A percentile compares a stretch with the other conserved stretches of the same genome.
phyloP scores from a whole-genome alignment of 2,329 filamentous ascomycete genomes.

The Talaromyces piceae region DNA sequence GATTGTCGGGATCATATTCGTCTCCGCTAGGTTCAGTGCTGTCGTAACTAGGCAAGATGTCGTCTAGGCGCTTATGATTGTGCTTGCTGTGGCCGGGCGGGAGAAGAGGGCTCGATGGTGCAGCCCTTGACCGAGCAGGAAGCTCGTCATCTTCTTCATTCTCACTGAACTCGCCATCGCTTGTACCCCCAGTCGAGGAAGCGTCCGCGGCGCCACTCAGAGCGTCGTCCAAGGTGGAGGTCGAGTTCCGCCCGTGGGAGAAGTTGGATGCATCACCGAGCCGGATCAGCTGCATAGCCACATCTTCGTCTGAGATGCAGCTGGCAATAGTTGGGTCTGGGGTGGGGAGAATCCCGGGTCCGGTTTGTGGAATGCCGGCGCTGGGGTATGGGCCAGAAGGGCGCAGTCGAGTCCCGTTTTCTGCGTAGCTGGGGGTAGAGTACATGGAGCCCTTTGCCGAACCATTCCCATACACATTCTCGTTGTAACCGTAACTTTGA shows the following conservation, averaged over 20 bases:
- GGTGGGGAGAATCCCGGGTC: slow-evolving; percentile 67
- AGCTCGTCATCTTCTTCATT: slow-evolving; percentile 52
- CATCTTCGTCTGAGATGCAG: slow-evolving; percentile 96
- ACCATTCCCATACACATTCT: slow-evolving; percentile 31
- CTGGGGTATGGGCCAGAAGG: slow-evolving; percentile 42
- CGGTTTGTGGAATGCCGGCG: slow-evolving; percentile 31
- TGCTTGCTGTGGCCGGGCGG: slow-evolving; percentile 40
- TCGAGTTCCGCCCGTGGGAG: slow-evolving; percentile 85
- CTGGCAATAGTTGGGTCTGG: slow-evolving; percentile 96
- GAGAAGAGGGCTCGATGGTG: slow-evolving; percentile 36
- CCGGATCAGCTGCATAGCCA: slow-evolving; percentile 93
- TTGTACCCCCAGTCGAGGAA: slow-evolving; percentile 75
- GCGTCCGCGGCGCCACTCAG: slow-evolving; percentile 84
- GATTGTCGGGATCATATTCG: slow-evolving; percentile 47
- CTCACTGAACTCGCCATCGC: slow-evolving; percentile 59
- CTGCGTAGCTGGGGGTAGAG: slow-evolving; percentile 51
- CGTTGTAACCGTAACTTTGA: slow-evolving; percentile 60
- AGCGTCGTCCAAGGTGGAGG: slow-evolving; percentile 86
- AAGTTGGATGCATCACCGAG: slow-evolving; percentile 90
- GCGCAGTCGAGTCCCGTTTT: slow-evolving; percentile 54
- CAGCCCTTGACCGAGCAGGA: slow-evolving; percentile 36
- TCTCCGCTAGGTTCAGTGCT: slow-evolving; percentile 56
- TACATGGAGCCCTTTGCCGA: slow-evolving; percentile 42
- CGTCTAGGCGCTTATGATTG: slow-evolving; percentile 43
- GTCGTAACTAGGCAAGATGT: slow-evolving; percentile 50